phyloP scores from a whole-genome alignment of 2,329 filamentous ascomycete genomes.

The Dothideomycetes sp. region DNA sequence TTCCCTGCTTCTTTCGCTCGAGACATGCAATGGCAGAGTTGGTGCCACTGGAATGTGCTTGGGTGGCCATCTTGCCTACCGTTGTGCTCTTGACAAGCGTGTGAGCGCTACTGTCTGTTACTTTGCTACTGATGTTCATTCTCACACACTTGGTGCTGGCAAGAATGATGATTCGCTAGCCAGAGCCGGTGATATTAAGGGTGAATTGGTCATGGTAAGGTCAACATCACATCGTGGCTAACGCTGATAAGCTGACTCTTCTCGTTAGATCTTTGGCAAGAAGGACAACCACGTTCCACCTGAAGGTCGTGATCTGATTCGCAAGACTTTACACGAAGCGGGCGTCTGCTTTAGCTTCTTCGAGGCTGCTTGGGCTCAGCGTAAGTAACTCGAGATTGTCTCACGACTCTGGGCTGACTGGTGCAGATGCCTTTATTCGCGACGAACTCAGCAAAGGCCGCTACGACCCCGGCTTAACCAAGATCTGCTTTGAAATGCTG shows the following conservation, averaged over 20 bases:
- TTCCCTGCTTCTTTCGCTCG: conserved; percentile 31
- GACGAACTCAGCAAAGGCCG: conserved; percentile 90
- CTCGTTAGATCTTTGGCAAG: conserved; percentile 81
- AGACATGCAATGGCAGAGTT: conserved; percentile 61
- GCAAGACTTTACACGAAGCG: conserved; percentile 68
- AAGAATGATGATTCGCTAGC: conserved; percentile 54
- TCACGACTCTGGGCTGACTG: background rate
- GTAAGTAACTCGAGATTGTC: conserved; percentile 34
- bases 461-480: conserved; percentile 79
- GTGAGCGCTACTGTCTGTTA: conserved; percentile 73
- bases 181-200: conserved; percentile 58
- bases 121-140: conserved; percentile 89
- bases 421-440: conserved; percentile 72
- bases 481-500: conserved; percentile 84
- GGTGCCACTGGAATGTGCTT: conserved; percentile 86
- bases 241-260: background rate
- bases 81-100: conserved; percentile 64
- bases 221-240: conserved; percentile 22
- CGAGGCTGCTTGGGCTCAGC: conserved; percentile 87
- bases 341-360: conserved; percentile 71
- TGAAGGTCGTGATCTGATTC: conserved; percentile 71
- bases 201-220: conserved; percentile 63
- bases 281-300: conserved; percentile 84
- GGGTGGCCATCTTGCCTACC: conserved; percentile 75
- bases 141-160: conserved; percentile 60